Evolutionary conservation across 2,329 filamentous ascomycete genomes (phyloP).

Genomic region (Teratosphaeria epicoccoides): DNA sequence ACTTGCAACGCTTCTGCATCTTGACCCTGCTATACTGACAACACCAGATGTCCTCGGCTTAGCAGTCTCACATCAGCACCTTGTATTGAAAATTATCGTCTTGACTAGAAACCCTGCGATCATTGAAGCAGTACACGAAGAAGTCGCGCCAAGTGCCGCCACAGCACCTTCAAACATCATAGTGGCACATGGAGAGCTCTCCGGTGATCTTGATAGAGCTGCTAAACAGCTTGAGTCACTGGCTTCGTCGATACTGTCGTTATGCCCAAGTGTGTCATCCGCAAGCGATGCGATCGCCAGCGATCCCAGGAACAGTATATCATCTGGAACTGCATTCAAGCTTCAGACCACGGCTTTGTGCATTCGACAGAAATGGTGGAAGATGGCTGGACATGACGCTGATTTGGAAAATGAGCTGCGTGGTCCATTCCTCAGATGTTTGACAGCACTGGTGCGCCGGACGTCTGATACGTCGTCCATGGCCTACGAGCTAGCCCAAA

Average conservation of each 20-base stretch:
- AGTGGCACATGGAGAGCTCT: conserved; percentile 35
- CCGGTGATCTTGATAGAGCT: conserved; percentile 44
- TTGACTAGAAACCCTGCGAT: conserved; percentile 48
- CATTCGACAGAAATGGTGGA: conserved; percentile 56
- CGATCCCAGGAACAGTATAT: conserved; percentile 45
- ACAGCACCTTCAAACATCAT: conserved; percentile 53
- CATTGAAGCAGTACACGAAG: conserved; percentile 47
- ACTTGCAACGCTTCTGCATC: conserved; percentile 53
- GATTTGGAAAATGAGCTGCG: conserved; percentile 54
- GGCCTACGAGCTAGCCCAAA: neutral
- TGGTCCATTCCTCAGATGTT: conserved; percentile 53
- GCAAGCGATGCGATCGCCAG: conserved; percentile 49
- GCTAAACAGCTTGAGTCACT: conserved; percentile 57
- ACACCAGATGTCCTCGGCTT: conserved; percentile 35
- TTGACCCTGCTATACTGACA: conserved; percentile 37
- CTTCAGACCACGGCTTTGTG: conserved; percentile 55
- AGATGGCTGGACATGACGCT: conserved; percentile 47
- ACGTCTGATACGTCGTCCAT: neutral
- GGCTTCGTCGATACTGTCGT: conserved; percentile 52
- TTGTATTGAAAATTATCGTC: conserved; percentile 53
- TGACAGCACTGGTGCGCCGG: conserved; percentile 43
- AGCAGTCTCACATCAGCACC: conserved; percentile 53
- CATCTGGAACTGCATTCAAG: conserved; percentile 48
- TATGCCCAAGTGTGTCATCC: conserved; percentile 57
- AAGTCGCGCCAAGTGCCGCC: conserved; percentile 42